Base-by-base conservation (phyloP, 2,329 filamentous ascomycete genomes). In the Pestalotiopsis sp. region DNA sequence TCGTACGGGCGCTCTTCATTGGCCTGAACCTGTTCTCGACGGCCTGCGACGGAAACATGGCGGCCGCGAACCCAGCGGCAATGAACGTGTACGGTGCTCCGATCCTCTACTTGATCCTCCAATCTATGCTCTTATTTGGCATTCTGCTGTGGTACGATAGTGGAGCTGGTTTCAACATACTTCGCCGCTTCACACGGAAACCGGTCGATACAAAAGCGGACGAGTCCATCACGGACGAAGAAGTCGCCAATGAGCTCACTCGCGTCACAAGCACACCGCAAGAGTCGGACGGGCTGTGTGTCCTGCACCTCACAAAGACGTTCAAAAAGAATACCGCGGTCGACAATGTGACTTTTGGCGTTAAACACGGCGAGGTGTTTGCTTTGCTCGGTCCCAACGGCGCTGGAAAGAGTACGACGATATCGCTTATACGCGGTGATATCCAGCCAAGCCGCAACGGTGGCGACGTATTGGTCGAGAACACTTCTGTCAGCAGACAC, bases 321-420 rank as follows among this genome's bases (percentile, higher is more conserved):
- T 98, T 97, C 73, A 89, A 90, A 14, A 86, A 86, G 70, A 91
- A 92, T 73, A 89, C 90, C 0, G 95, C 93, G 3, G 94, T 98
- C n/a, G 91, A 97, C 73, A 93, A 97, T 74, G 89, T 97, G 57
- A 93, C 92, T 0, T 97, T 98, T 75, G 91, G 92, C 20, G 91
- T 98, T 40, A 87, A 88, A 17, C 89, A 89, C 63, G 92, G 93
- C 64, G 92, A 97, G 77, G 92, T 97, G 0, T 97, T 97, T 80
- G 94, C 94, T 0, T 86, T 98, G 0, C 87, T 98, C 1, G 95
- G 95, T 0, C 94, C 95, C 17, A 97, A 97, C 76, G 94, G 95
- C 27, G 95, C 95, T 1, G 95, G 95, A 68, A 98, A 98, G 75
- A 94, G 91, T 0, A 97, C 94, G 0, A 97, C 92, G 0, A 97